Conservation (phyloP, 305 asterid species). For the Fraxinus velutina region DNA sequence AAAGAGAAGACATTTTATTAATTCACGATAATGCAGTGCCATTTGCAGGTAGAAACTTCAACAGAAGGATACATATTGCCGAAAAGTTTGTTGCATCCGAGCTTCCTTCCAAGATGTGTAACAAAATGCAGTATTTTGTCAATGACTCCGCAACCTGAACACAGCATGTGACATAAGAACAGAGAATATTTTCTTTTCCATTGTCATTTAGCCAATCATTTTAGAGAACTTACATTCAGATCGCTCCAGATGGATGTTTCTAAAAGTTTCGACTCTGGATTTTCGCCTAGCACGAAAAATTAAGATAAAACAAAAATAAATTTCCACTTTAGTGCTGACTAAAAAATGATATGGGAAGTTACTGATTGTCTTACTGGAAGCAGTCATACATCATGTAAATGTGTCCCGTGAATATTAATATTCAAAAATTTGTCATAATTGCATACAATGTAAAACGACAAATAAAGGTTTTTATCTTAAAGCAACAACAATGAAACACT, state of each 20-base stretch:
- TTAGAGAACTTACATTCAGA: conserved; percentile 48
- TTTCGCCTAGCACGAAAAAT: conserved; percentile 47
- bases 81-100: conserved; percentile 70
- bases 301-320: conserved; percentile 3
- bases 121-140: conserved; percentile 74
- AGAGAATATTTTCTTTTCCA: conserved; percentile 14
- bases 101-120: conserved; percentile 75
- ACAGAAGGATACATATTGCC: conserved; percentile 74
- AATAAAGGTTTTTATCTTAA: conserved; percentile 15
- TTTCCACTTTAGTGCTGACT: conserved; percentile 7
- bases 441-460: neutral
- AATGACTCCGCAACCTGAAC: conserved; percentile 69
- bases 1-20: neutral
- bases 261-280: conserved; percentile 50
- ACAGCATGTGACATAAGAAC: conserved; percentile 29
- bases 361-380: neutral
- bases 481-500: neutral
- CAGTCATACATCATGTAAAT: neutral
- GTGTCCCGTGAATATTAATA: neutral
- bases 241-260: conserved; percentile 71
- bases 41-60: conserved; percentile 15
- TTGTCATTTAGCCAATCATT: neutral
- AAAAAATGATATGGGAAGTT: neutral
- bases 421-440: conserved; percentile 3
- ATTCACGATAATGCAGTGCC: neutral